Evolutionary conservation across 2,329 filamentous ascomycete species (phyloP), one percentile per base, ranked within the genome.

Genomic region (Epichloe brachyelytri): DNA sequence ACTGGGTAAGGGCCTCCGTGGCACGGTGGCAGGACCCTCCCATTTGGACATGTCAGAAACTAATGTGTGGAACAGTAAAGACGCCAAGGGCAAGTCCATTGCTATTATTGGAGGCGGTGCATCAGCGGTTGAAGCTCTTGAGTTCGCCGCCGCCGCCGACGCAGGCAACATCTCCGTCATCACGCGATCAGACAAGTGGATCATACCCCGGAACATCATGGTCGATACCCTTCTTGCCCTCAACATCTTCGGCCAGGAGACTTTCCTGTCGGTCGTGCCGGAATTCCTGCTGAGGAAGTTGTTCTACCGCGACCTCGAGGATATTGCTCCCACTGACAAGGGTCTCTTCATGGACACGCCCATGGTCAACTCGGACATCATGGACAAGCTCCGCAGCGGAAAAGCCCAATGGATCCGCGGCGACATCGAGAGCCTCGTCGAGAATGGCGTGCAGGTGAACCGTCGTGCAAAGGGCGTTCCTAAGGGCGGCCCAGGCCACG

Each of bases 321-420:
- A 89, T 57, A 74, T 94, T 5, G 78, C 86, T 0, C 88, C 88
- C 0, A 6, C 45, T 2, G 71, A 77, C 26, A 82, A 83, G 60
- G 86, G 86, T 8, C 69, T 93, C n/a, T 94, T 88, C 64, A 88
- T 77, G 30, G 84, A 86, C 48, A 94, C 88, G 0, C 88, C 88
- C 0, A 91, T 93, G 86, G 86, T 93, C 22, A 94, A 93, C 65
- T 85, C 82, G 15, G 82, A 89, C 44, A 77, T 94, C 1, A 84
- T 95, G 66, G 73, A 85, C 46, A 83, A 85, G 59, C 78, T 94
- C 34, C 83, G 88, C 17, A 68, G 72, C 1, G 85, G 85, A 11
- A 76, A 79, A 56, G 86, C 86, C 0, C 78, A 83, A 55, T 94
- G 88, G 88, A 70, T 93, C 1, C 82, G 88, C 12, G 86, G 88